phyloP scores from a whole-genome alignment of 176 grass and related monocot species.

The Melocanna baccifera region DNA sequence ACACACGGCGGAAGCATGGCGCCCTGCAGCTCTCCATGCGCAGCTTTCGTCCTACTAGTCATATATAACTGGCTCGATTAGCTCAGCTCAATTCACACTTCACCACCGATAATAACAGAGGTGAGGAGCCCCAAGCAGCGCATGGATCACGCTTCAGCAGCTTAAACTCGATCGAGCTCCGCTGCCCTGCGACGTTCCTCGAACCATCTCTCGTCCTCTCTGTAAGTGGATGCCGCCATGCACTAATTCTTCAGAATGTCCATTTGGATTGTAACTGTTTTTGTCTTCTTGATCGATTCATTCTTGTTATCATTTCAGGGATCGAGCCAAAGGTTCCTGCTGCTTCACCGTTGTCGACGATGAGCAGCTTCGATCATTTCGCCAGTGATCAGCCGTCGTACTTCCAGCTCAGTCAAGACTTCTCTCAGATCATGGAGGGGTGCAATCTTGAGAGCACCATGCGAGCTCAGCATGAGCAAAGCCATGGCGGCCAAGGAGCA shows the following conservation, averaged over 20 bases:
- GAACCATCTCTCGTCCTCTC: not conserved
- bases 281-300: not conserved
- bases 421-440: not conserved
- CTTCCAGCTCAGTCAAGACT: not conserved
- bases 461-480: not conserved
- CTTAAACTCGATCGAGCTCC: not conserved
- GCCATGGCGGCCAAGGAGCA: not conserved
- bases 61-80: slow-evolving; percentile 28
- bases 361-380: not conserved
- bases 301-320: not conserved
- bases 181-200: not conserved
- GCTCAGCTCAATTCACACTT: not conserved
- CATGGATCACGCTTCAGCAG: not conserved
- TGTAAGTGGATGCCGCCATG: not conserved
- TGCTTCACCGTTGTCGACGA: not conserved
- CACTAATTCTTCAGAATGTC: not conserved
- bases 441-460: not conserved
- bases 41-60: not conserved
- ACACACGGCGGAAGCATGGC: not conserved
- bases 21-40: not conserved
- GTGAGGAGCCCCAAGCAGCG: not conserved
- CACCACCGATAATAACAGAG: not conserved
- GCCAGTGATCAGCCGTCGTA: not conserved
- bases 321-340: not conserved
- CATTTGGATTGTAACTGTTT: not conserved